Conservation (phyloP, 441 rosid species). For the Lepidium campestre region DNA sequence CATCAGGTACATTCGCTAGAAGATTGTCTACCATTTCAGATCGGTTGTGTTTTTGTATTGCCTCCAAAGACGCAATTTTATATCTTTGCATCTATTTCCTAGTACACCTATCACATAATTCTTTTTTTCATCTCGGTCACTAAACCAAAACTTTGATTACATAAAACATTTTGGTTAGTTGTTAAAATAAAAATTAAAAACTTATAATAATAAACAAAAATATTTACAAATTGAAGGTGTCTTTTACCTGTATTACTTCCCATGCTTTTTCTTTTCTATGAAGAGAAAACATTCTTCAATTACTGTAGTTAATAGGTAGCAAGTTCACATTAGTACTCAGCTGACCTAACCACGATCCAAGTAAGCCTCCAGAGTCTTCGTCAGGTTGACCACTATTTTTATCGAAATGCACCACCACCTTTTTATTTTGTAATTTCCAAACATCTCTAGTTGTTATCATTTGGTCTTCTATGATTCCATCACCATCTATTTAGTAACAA, state of each 20-base stretch:
- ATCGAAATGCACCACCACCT: background rate
- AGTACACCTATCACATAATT: background rate
- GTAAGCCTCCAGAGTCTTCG: background rate
- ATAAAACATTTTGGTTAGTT: too few relatives aligned
- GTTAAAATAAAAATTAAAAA: too few relatives aligned
- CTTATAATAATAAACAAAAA: background rate
- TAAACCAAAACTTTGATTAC: background rate
- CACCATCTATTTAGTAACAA: too few relatives aligned
- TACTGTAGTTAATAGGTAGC: background rate
- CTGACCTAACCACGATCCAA: background rate
- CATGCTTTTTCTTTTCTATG: background rate
- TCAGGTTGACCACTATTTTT: background rate
- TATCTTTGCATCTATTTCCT: background rate
- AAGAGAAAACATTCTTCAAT: background rate
- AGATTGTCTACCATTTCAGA: background rate
- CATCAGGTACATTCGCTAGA: background rate
- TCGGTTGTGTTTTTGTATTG: background rate
- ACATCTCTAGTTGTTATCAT: too few relatives aligned
- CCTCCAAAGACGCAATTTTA: background rate
- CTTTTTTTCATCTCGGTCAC: background rate
- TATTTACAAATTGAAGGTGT: background rate
- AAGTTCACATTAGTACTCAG: background rate
- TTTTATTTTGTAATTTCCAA: too few relatives aligned
- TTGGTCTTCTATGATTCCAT: too few relatives aligned
- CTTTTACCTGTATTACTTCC: background rate